These are phyloP conservation scores for Solanum corneliomulleri DNA, from an alignment of 257 asterid genomes.

Conservation along the genomic window DNA sequence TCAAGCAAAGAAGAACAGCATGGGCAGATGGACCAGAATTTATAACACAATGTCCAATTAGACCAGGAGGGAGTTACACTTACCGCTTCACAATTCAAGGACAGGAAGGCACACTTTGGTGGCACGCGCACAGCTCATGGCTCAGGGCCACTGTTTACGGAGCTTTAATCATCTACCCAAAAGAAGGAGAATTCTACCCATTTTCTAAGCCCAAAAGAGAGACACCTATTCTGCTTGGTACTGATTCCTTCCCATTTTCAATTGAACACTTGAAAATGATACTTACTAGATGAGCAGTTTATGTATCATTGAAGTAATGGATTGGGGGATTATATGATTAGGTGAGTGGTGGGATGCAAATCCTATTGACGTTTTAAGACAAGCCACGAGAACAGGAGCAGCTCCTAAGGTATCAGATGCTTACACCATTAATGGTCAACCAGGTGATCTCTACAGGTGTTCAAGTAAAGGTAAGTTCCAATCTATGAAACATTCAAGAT, in stretches of 20 bases:
- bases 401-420: slow-evolving; percentile 72
- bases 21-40: slow-evolving; percentile 95
- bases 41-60: slow-evolving; percentile 74
- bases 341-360: slow-evolving; percentile 98
- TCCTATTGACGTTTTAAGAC: slow-evolving; percentile 61
- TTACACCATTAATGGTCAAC: slow-evolving; percentile 88
- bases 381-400: slow-evolving; percentile 73
- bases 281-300: background rate
- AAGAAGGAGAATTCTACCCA: slow-evolving; percentile 55
- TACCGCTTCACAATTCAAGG: slow-evolving; percentile 70
- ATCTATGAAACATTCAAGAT: background rate
- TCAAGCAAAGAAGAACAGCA: slow-evolving; percentile 60
- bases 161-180: slow-evolving; percentile 58
- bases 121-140: slow-evolving; percentile 99
- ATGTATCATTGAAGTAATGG: background rate
- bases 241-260: background rate
- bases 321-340: slow-evolving; percentile 10
- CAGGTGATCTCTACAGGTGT: slow-evolving; percentile 83
- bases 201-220: slow-evolving; percentile 65
- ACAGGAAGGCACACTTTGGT: slow-evolving; percentile 91
- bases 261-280: background rate
- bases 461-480: slow-evolving; percentile 43
- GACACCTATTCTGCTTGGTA: slow-evolving; percentile 68
- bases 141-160: slow-evolving; percentile 90
- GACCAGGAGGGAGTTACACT: slow-evolving; percentile 68